Base-by-base conservation (phyloP, 768 basidiomycete species). In the Pulveroboletus ravenelii region DNA sequence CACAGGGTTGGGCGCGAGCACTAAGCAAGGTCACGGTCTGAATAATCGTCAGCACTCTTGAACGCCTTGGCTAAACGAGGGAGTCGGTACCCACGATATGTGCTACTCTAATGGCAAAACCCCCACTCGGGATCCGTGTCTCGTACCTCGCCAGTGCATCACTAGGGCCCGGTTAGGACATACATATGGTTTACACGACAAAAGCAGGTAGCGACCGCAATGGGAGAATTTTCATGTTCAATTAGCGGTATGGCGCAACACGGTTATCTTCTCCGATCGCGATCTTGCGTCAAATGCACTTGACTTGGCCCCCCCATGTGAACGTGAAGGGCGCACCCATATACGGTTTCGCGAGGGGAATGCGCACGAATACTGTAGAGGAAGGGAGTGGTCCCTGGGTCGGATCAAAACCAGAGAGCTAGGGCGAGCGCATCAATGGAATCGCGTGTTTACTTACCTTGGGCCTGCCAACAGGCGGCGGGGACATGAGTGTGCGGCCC, bases 401-500 rank as follows among this genome's bases (percentile, higher is more conserved):
- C 62, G 63, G 62, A 64, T 66, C 62, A 63, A 61, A 57, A 25
- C 36, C 41, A 51, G 40, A 55, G 48, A 48, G 40, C 20, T 27
- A 55, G 36, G 47, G 51, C 50, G 45, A 53, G 25, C 40, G 46
- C 49, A 51, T 41, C 39, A 17, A 32, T 40, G 47, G 29, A 49
- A 51, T 41, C 48, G 37, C 37, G 42, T 55, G 47, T 49, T 54
- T 46, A 53, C 44, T 39, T 49, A 48, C 41, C 44, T 55, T 43
- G 48, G 50, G 23, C 47, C 31, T 31, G 29, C 23, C 10, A 43
- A 40, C 35, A 20, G 34, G 30, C 42, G 27, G 41, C 23, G 44
- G 47, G 45, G 36, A 57, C 47, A 45, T 42, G 35, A 32, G 46
- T 53, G 52, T 53, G 32, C 39, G 25, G 36, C 48, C 42, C 50